Percentiles rank a stretch among this genome's conserved stretches.
These are phyloP conservation scores for Cenchrus fungigraminus DNA, from an alignment of 176 grass and related monocot genomes.

Conservation along the genomic window DNA sequence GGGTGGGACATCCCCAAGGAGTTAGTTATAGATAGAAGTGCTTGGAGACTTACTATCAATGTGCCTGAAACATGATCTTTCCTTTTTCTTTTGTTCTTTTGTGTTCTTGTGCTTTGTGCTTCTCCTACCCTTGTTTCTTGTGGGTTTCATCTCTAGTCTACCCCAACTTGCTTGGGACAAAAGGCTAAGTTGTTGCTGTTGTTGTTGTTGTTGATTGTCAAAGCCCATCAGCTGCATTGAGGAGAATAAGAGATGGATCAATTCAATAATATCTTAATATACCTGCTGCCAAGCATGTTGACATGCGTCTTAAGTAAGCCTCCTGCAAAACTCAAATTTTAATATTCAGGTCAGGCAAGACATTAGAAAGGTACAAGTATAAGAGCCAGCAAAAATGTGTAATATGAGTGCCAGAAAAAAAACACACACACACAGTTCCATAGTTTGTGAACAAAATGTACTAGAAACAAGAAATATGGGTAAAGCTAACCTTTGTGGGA, in stretches of 20 bases:
- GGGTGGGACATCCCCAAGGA: no score
- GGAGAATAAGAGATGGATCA: background rate
- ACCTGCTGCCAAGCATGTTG: slow-evolving; percentile 90
- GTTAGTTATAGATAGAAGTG: no score
- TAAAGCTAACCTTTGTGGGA: slow-evolving; percentile 64
- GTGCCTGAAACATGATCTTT: no score
- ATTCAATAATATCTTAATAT: background rate
- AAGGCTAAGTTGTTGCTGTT: no score
- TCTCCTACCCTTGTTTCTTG: no score
- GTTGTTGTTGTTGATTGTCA: no score
- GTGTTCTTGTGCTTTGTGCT: no score
- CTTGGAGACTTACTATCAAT: no score
- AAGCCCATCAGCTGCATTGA: slow-evolving; percentile 4
- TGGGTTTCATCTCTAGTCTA: no score
- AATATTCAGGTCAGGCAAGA: slow-evolving; percentile 5
- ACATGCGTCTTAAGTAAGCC: slow-evolving; percentile 77
- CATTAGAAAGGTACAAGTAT: background rate
- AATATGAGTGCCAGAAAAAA: background rate
- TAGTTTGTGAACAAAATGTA: background rate
- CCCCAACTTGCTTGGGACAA: no score
- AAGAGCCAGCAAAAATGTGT: background rate
- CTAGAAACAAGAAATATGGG: background rate
- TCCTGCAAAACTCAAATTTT: slow-evolving; percentile 56
- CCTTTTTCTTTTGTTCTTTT: no score
- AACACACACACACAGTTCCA: background rate